Evolutionary conservation across 2,329 filamentous ascomycete species (phyloP), one percentile per base, ranked within the genome.

Genomic region (Venturia asperata): DNA sequence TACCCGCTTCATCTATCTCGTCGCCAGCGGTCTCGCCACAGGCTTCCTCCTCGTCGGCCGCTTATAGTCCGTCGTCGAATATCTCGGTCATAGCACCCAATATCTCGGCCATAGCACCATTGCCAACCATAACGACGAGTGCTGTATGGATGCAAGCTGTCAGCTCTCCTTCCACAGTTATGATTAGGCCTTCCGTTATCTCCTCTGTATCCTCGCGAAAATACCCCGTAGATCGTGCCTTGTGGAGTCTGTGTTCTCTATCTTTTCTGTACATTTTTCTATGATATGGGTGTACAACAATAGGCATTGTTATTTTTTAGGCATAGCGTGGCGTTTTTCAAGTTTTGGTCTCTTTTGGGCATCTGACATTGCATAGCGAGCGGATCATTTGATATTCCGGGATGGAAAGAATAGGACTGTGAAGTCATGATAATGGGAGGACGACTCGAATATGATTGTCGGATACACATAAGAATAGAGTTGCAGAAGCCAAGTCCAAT

Each of bases 1-100:
- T 70, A 74, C 75, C 71, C 72, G 79, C 70, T 74, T 83, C 72
- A 69, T 86, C 74, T 82, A 81, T 75, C 72, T 85, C 75, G 71
- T 80, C 74, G 71, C 80, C 76, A 70, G 78, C 74, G 75, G 73
- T 72, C 70, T 79, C 72, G 70, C 72, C 68, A 68, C 73, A 70
- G 79, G 79, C 41, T 74, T 80, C 71, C 65, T 79, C 71, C 72
- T 83, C 75, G 70, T 74, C 70, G 74, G 76, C 69, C 76, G 79
- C 74, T 69, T 77, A 61, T 71, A 66, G 69, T 39, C 34, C 27
- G 4, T 13, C 27, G 15, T 34, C 52, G 7, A 37, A 34, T 15
- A n/a, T 24, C 9, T 58, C 52, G 52, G 30, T 58, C 5, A n/a
- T 10, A 5, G 30, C 30, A 21, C 52, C 30, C 19, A 2, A n/a